A percentile compares a stretch with the other conserved stretches of the same genome.
Conservation (phyloP, 805 yeast genomes). For the Saccharomycopsis vini region DNA sequence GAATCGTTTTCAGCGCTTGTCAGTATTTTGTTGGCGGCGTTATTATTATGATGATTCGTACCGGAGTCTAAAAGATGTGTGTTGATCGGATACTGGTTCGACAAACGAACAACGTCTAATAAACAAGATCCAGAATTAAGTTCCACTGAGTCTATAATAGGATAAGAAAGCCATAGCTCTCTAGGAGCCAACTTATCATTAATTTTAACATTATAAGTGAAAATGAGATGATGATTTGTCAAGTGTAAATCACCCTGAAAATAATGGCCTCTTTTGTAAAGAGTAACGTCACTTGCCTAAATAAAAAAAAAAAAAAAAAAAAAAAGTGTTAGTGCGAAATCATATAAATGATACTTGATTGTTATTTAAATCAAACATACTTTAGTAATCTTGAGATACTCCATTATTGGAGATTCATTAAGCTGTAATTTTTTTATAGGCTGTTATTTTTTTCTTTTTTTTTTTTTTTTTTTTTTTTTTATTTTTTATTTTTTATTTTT, state of each 20-base stretch:
- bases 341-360: background rate
- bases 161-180: conserved; percentile 91
- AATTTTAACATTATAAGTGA: conserved; percentile 29
- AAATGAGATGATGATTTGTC: conserved; percentile 70
- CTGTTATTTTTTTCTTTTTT: too few species aligned
- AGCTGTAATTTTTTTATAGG: too few species aligned
- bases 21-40: conserved; percentile 14
- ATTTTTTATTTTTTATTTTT: too few species aligned
- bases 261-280: conserved; percentile 49
- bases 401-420: too few species aligned
- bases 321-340: background rate
- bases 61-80: conserved; percentile 7
- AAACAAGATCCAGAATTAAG: conserved; percentile 45
- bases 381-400: conserved; percentile 44
- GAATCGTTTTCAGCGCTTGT: background rate
- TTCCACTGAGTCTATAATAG: conserved; percentile 59
- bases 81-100: conserved; percentile 8
- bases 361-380: conserved; percentile 28
- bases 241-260: conserved; percentile 55
- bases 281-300: conserved; percentile 40
- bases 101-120: conserved; percentile 20
- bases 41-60: conserved; percentile 6
- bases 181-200: conserved; percentile 24
- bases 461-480: too few species aligned
- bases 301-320: background rate